These are phyloP conservation scores for Boechera stricta DNA, from an alignment of 345 rosid genomes.

Conservation along the genomic window DNA sequence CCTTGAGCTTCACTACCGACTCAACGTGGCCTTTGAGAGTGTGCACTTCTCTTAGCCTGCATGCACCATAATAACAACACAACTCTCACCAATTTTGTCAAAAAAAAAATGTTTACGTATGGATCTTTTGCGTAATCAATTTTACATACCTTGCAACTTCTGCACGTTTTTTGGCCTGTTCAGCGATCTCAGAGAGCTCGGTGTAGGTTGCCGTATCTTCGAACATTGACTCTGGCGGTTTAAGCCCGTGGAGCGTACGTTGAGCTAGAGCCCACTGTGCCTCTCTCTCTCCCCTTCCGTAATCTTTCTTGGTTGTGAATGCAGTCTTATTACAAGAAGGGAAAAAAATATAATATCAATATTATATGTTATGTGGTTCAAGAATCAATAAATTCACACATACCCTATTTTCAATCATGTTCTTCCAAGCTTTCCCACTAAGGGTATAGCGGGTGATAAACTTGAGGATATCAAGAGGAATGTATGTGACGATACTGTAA, in stretches of 20 bases:
- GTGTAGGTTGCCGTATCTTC: slow-evolving; percentile 62
- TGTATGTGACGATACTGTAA: slow-evolving; percentile 70
- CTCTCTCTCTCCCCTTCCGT: slow-evolving; percentile 80
- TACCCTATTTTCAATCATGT: slow-evolving; percentile 76
- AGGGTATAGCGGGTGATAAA: slow-evolving; percentile 66
- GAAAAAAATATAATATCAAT: not conserved
- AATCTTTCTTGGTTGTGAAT: slow-evolving; percentile 85
- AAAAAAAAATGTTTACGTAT: not conserved
- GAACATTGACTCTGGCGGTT: slow-evolving; percentile 60
- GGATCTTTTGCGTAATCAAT: not conserved
- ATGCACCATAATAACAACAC: slow-evolving; percentile 18
- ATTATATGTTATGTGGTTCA: not conserved
- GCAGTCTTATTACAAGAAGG: slow-evolving; percentile 55
- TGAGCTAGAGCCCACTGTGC: slow-evolving; percentile 92
- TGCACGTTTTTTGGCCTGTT: slow-evolving; percentile 91
- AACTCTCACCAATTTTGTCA: slow-evolving; percentile 22
- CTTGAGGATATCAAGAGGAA: slow-evolving; percentile 82
- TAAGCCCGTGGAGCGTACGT: slow-evolving; percentile 78
- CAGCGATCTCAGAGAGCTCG: slow-evolving; percentile 85
- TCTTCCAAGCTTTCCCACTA: slow-evolving; percentile 89
- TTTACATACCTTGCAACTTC: slow-evolving; percentile 77
- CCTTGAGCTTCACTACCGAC: slow-evolving; percentile 73
- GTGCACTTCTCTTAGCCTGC: slow-evolving; percentile 74
- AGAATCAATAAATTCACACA: slow-evolving; percentile 6
- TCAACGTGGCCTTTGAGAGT: slow-evolving; percentile 79